These are phyloP conservation scores for Medakamo hakoo DNA, from an alignment of 139 green algal species.

Conservation along the genomic window DNA sequence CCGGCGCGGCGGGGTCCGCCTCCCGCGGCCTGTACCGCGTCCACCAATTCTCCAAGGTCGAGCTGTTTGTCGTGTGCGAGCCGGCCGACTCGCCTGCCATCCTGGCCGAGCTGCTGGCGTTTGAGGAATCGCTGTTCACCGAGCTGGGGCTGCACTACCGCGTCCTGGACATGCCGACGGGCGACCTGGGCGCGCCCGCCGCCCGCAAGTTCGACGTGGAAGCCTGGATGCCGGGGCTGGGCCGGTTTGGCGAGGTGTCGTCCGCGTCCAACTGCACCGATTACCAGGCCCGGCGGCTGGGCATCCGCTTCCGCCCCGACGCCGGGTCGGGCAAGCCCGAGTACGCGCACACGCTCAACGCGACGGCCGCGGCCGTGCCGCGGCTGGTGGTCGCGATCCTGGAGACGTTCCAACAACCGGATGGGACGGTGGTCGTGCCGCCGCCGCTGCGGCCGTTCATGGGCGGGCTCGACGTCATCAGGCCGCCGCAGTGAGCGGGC, in stretches of 20 bases:
- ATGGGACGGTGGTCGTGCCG: conserved; percentile 76
- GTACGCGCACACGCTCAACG: conserved; percentile 97
- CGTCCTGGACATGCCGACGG: conserved; percentile 88
- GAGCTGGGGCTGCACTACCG: conserved; percentile 96
- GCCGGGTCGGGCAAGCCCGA: conserved; percentile 8
- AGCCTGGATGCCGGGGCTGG: conserved; percentile 95
- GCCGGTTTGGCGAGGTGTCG: conserved; percentile 86
- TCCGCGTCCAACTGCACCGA: conserved; percentile 98
- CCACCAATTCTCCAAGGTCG: conserved; percentile 98
- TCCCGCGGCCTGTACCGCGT: conserved; percentile 87
- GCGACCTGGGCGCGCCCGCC: conserved; percentile 87
- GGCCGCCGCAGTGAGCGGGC: background rate
- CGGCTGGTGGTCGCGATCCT: conserved; percentile 94
- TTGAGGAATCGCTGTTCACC: conserved; percentile 74
- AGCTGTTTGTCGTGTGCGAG: conserved; percentile 92
- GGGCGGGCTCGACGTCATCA: conserved; percentile 70
- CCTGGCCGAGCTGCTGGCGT: conserved; percentile 60
- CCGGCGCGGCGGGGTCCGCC: conserved; percentile 64
- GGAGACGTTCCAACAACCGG: conserved; percentile 89
- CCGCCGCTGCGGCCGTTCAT: conserved; percentile 74
- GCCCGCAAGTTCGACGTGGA: conserved; percentile 97
- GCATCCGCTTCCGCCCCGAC: conserved; percentile 44
- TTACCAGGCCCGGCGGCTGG: conserved; percentile 84
- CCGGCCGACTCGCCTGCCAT: conserved; percentile 76
- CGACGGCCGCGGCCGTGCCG: conserved; percentile 88